Evolutionary conservation across 805 yeast species (phyloP), one percentile per base, ranked within the genome.

Genomic region (Dipodascus albidus): DNA sequence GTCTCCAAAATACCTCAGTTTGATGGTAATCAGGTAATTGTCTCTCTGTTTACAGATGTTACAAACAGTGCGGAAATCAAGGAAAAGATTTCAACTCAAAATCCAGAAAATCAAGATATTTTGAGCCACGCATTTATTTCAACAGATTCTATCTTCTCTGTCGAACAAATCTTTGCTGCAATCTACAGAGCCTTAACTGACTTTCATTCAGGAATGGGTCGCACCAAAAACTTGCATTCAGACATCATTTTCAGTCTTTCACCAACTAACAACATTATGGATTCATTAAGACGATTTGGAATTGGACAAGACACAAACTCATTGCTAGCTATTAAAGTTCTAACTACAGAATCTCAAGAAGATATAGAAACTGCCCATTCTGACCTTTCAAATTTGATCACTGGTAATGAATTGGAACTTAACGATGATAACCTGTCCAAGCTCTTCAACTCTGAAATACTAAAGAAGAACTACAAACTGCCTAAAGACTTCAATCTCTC

Each of bases 221-320:
- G 82, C 58, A 82, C 95, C 8, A 80, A 76, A 58, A 75, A 81
- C 0, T 59, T 87, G 31, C 85, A 85, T 62, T 81, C 93, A 0
- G 95, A 87, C 61, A 72, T 84, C 42, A 76, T 86, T 22, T 78
- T 82, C 61, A 78, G 81, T 54, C 69, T 87, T 55, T 79, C 89
- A 1, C 87, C 91, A 4, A 60, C 52, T 33, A 62, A 59, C 52
- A 61, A 62, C 21, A 82, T 83, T 42, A 75, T 79, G 71, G 93
- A 87, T 55, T 83, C 88, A 0, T 71, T 87, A 57, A 78, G 75
- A 57, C 73, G 77, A 59, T 85, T 85, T 67, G 96, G 96, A 9
- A 73, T 87, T 17, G 78, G 80, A 52, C 76, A 74, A 31, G 68
- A 70, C 2, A 67, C 79, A 2, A 62, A 62, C 0, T 70, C 72